Base-by-base conservation (phyloP, 2,329 filamentous ascomycete species). In the Penicillium sp. region DNA sequence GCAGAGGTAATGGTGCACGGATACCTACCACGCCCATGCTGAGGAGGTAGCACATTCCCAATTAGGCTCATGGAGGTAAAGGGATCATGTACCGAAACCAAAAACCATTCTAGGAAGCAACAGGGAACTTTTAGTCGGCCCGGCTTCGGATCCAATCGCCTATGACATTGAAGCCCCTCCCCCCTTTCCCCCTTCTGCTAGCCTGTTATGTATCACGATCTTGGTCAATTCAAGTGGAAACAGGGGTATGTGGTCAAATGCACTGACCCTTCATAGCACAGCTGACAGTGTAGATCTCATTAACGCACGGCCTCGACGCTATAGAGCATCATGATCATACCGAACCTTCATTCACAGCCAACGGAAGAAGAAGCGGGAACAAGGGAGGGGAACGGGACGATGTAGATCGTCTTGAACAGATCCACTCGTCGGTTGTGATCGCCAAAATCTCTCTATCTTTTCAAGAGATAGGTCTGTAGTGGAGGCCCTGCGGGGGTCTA, bases 41-140 rank as follows among this genome's bases (percentile, higher is more conserved):
- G 36, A 29, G 12, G n/a, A 45, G 6, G 29, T 41, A 42, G 36
- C 39, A 46, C 41, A 43, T 41, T 28, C 45, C 52, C 18, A 49
- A 34, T n/a, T 54, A 23, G 49, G 45, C 38, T 48, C 49, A 48
- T 16, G 43, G 38, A 47, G 43, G 44, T 48, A 51, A 34, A 36
- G 21, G 49, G 26, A 39, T 9, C 36, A 18, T 39, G 21, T 2
- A 6, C 10, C 6, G 16, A 12, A 2, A 15, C 5, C 16, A 16
- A 9, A 21, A 39, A 23, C 34, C n/a, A 18, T 16, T 16, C 16
- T 18, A 38, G 8, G 36, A 4, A 39, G 21, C 10, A 21, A 16
- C 5, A 18, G 16, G 9, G 18, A 16, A 21, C 18, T 21, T 21
- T 39, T 18, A 16, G 21, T 18, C 36, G 16, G 8, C 18, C 2